Evolutionary conservation across 1,284 basidiomycete species (phyloP), one percentile per base, ranked within the genome.

Genomic region (Marasmius fiardii): DNA sequence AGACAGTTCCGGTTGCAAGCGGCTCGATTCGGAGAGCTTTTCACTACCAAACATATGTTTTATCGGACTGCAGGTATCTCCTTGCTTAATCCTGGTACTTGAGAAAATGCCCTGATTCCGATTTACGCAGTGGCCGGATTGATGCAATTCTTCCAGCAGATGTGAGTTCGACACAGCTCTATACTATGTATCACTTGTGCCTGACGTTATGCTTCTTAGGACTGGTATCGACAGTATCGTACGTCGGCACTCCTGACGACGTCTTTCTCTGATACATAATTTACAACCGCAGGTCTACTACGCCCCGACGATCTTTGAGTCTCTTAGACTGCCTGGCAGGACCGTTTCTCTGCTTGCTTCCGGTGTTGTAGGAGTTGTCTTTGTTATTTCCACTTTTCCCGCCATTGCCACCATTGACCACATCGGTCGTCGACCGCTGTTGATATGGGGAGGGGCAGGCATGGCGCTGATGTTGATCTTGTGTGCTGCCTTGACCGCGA

Each of bases 401-500:
- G 64, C 64, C 12, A 61, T 66, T 33, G 60, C 61, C 3, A 58
- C 57, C 1, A 66, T 64, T 10, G 64, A 66, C 55, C 57, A 60
- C 18, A 54, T 64, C 18, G 64, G 64, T 14, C 59, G 64, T 20
- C 60, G 64, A 28, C 60, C 64, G 11, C 43, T 66, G n/a, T 50
- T 66, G 41, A 60, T 66, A 35, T 43, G 58, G 26, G 64, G 64
- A 2, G 63, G 63, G 8, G 39, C 47, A 26, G 63, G 63, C 18
- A 71, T 72, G 67, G 59, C 71, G 23, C 10, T 67, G 5, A 61
- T 64, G 47, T 63, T 67, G 52, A 63, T 65, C 50, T 45, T 68
- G 28, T 51, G 68, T 12, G 63, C 67, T 5, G 66, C 64, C 4
- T 60, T 70, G 7, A 64, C 66, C 1, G 70, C 65, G 1, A 60